Conservation (phyloP, 106 monocot species). For the Posidonia australis region DNA sequence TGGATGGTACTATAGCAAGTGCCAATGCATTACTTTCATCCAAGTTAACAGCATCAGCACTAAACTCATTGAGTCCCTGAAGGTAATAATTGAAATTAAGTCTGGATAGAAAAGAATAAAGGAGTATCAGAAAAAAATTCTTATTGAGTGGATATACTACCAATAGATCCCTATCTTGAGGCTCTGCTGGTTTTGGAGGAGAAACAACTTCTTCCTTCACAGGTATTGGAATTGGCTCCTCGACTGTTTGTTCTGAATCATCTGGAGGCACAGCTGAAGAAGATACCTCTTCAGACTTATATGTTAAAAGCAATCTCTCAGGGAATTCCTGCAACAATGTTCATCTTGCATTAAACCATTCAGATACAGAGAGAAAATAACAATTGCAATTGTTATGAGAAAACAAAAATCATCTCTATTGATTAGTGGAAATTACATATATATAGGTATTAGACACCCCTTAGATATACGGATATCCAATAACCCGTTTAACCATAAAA, state of each 20-base stretch:
- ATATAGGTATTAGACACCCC: too few species aligned
- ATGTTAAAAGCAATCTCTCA: constrained; percentile 94
- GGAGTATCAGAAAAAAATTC: too few species aligned
- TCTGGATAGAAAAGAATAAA: too few species aligned
- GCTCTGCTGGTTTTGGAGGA: constrained; percentile 11
- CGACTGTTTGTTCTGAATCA: constrained; percentile 28
- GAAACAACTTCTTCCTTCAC: constrained; percentile 28
- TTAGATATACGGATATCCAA: too few species aligned
- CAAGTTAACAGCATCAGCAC: constrained; percentile 53
- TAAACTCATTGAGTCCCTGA: constrained; percentile 66
- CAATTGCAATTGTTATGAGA: too few species aligned
- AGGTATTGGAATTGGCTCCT: constrained; percentile 22
- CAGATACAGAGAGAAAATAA: too few species aligned
- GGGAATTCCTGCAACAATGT: constrained; percentile 56
- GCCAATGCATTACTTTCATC: constrained; percentile 91
- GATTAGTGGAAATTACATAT: too few species aligned
- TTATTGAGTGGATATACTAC: too few species aligned
- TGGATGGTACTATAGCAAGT: constrained; percentile 77
- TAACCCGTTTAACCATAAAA: too few species aligned
- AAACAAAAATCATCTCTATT: too few species aligned
- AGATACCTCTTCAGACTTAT: constrained; percentile 63
- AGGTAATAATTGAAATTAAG: too few species aligned
- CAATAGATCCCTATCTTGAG: constrained; percentile 61
- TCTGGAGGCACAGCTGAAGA: constrained; percentile 8
- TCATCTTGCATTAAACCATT: too few species aligned